Evolutionary conservation across 2,329 filamentous ascomycete genomes (phyloP).

Genomic region (Thelonectria olida): DNA sequence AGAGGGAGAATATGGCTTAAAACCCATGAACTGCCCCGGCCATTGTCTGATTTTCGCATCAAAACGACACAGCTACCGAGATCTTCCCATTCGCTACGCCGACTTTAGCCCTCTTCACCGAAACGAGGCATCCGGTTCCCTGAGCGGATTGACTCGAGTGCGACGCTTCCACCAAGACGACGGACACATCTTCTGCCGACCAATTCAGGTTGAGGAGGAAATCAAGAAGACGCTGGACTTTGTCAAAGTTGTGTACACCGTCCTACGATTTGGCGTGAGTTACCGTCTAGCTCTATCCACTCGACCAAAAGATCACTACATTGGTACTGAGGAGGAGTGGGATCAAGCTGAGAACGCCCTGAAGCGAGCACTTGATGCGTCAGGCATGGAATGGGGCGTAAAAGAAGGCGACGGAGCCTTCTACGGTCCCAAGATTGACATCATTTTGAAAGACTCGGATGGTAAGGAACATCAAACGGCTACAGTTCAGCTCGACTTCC

Average conservation of each 20-base stretch:
- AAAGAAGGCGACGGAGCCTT: conserved; percentile 89
- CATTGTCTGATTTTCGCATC: conserved; percentile 87
- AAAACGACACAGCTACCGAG: conserved; percentile 77
- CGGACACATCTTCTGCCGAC: conserved; percentile 88
- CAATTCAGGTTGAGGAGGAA: conserved; percentile 77
- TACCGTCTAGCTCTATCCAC: conserved; percentile 84
- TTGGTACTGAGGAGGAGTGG: conserved; percentile 76
- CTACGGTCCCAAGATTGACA: conserved; percentile 92
- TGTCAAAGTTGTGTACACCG: conserved; percentile 75
- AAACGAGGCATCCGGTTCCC: conserved; percentile 83
- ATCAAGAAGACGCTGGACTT: conserved; percentile 80
- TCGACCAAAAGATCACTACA: conserved; percentile 78
- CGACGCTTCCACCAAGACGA: conserved; percentile 91
- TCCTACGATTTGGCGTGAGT: conserved; percentile 71
- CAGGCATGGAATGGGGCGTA: conserved; percentile 75
- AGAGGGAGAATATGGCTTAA: conserved; percentile 80
- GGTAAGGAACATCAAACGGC: conserved; percentile 91
- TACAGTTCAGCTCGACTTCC: conserved; percentile 90
- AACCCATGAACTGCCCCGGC: conserved; percentile 93
- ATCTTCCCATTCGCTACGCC: conserved; percentile 84
- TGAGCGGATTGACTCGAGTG: conserved; percentile 85
- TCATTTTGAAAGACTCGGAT: conserved; percentile 80
- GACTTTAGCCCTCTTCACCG: conserved; percentile 90
- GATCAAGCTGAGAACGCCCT: conserved; percentile 53
- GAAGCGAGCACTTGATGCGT: conserved; percentile 64